phyloP scores from a whole-genome alignment of 768 basidiomycete genomes.

The Podaxis sp. region DNA sequence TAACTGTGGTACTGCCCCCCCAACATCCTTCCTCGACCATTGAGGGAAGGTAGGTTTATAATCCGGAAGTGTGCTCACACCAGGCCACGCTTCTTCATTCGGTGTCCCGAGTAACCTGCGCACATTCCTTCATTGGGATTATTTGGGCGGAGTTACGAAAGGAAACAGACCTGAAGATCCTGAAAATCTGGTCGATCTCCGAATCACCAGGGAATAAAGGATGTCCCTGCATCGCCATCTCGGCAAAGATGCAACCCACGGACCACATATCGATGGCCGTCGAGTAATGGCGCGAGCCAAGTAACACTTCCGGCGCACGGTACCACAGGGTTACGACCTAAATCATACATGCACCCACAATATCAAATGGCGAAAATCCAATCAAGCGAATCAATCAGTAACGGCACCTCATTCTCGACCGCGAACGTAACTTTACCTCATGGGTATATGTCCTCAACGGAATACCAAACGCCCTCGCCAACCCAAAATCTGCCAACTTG shows the following conservation, averaged over 20 bases:
- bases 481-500: constrained; percentile 95
- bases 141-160: background rate
- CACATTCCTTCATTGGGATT: background rate
- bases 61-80: constrained; percentile 83
- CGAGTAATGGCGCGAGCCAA: constrained; percentile 94
- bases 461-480: constrained; percentile 96
- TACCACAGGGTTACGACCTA: constrained; percentile 99
- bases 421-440: constrained; percentile 55
- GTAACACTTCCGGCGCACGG: constrained; percentile 94
- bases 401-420: background rate
- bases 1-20: constrained; percentile 61
- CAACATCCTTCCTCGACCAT: constrained; percentile 81
- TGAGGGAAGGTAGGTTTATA: constrained; percentile 97
- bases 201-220: constrained; percentile 98
- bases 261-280: constrained; percentile 99
- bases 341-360: background rate
- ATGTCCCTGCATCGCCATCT: constrained; percentile 92
- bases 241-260: constrained; percentile 98
- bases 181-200: constrained; percentile 99
- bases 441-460: constrained; percentile 98
- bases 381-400: too few species aligned
- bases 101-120: constrained; percentile 91
- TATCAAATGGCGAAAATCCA: too few species aligned
- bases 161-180: constrained; percentile 85
- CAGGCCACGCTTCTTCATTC: constrained; percentile 88